Conservation (phyloP, 1,139 yeast genomes). For the Zygosaccharomyces pseudobailii region DNA sequence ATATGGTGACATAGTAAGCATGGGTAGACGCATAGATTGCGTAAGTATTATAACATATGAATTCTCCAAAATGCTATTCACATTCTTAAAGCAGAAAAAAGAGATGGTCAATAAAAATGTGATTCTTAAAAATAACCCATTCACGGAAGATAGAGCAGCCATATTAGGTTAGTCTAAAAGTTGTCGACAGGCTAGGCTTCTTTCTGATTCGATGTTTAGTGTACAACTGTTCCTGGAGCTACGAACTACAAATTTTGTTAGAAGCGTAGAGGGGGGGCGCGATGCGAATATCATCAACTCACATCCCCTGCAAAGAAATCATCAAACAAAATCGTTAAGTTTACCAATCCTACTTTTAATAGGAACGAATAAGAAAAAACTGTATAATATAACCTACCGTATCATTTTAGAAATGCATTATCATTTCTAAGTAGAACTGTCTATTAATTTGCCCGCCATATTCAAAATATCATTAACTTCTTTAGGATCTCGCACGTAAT, state of each 20-base stretch:
- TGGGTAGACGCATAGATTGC: conserved; percentile 34
- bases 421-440: conserved; percentile 11
- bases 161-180: conserved; percentile 29
- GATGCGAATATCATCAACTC: neutral
- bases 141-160: conserved; percentile 54
- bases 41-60: conserved; percentile 49
- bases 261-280: neutral
- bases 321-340: neutral
- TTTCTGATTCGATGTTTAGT: too few species aligned
- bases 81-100: conserved; percentile 42
- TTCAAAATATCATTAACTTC: conserved; percentile 22
- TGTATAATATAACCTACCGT: conserved; percentile 10
- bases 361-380: conserved; percentile 8
- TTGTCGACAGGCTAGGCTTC: too few species aligned
- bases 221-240: too few species aligned
- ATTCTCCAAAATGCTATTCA: conserved; percentile 40
- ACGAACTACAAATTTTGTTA: neutral
- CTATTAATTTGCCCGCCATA: conserved; percentile 36
- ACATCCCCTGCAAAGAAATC: neutral
- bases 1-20: conserved; percentile 39
- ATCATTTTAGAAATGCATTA: neutral
- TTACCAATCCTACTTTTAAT: too few species aligned
- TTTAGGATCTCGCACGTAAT: conserved; percentile 22
- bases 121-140: conserved; percentile 47
- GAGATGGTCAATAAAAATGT: conserved; percentile 44